Conservation (phyloP, 176 grass and related monocot genomes). For the Tuctoria greenei region DNA sequence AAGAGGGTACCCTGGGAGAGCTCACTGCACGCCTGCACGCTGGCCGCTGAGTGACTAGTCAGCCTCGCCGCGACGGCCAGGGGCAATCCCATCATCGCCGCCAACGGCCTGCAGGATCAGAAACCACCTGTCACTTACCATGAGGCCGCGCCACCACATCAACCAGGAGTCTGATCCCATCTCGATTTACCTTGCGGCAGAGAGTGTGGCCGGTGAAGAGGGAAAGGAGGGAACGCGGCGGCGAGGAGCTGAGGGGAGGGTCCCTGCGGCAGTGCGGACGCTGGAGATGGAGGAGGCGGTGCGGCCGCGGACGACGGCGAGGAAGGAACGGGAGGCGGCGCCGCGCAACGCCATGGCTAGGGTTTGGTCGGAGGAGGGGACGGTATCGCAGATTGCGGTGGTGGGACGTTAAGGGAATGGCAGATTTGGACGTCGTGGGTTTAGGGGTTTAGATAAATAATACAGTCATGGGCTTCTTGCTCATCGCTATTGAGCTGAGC, state of each 20-base stretch:
- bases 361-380: constrained; percentile 21
- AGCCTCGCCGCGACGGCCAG: constrained; percentile 43
- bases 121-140: background rate
- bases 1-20: constrained; percentile 97
- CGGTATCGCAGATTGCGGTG: background rate
- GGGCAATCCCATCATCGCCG: constrained; percentile 55
- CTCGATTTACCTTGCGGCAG: constrained; percentile 52
- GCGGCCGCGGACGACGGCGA: constrained; percentile 45
- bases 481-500: too few relatives aligned
- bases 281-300: constrained; percentile 6
- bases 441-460: constrained; percentile 46
- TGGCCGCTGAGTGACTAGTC: constrained; percentile 60
- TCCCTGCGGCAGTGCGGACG: constrained; percentile 9
- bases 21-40: constrained; percentile 78
- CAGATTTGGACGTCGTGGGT: constrained; percentile 16
- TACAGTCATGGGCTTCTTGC: too few relatives aligned
- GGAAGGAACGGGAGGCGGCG: constrained; percentile 62
- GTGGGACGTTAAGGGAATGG: constrained; percentile 1
- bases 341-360: constrained; percentile 63
- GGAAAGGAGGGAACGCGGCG: constrained; percentile 22
- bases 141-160: too few relatives aligned
- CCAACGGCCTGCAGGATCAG: constrained; percentile 50
- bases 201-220: constrained; percentile 28
- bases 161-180: background rate
- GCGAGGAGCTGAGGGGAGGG: constrained; percentile 21